These are phyloP conservation scores for Penicillium canescens DNA, from an alignment of 495 filamentous ascomycete species.

Conservation along the genomic window DNA sequence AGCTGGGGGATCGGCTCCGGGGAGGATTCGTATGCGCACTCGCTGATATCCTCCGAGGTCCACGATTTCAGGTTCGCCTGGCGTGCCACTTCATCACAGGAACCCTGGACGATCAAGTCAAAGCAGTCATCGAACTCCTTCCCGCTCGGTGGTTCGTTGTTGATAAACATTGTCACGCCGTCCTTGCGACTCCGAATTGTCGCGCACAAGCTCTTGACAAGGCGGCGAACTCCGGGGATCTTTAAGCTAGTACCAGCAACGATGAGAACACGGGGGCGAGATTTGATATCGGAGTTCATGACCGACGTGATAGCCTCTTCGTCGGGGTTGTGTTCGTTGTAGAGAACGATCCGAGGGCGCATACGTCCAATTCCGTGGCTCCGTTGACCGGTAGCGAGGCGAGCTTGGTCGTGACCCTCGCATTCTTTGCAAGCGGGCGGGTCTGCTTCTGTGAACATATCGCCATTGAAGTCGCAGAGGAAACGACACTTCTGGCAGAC, in stretches of 20 bases:
- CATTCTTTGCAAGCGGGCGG: slow-evolving; percentile 82
- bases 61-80: slow-evolving; percentile 62
- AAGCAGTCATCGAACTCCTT: slow-evolving; percentile 89
- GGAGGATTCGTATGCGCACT: slow-evolving; percentile 10
- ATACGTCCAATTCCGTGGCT: slow-evolving; percentile 92
- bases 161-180: slow-evolving; percentile 94
- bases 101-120: slow-evolving; percentile 84
- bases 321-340: slow-evolving; percentile 96
- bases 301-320: slow-evolving; percentile 93
- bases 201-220: slow-evolving; percentile 87
- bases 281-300: slow-evolving; percentile 77
- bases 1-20: slow-evolving; percentile 22
- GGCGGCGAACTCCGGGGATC: slow-evolving; percentile 84
- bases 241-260: slow-evolving; percentile 96
- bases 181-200: slow-evolving; percentile 76
- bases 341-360: slow-evolving; percentile 90
- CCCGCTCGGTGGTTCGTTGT: slow-evolving; percentile 77
- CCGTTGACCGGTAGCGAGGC: slow-evolving; percentile 79
- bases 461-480: slow-evolving; percentile 72
- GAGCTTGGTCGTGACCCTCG: slow-evolving; percentile 69
- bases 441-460: slow-evolving; percentile 78
- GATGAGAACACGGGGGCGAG: slow-evolving; percentile 84
- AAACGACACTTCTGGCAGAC: slow-evolving; percentile 89
- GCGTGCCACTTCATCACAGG: slow-evolving; percentile 84
- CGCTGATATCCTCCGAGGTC: slow-evolving; percentile 64